Base-by-base conservation (phyloP, 306 rosid genomes). In the Sindora glabra region DNA sequence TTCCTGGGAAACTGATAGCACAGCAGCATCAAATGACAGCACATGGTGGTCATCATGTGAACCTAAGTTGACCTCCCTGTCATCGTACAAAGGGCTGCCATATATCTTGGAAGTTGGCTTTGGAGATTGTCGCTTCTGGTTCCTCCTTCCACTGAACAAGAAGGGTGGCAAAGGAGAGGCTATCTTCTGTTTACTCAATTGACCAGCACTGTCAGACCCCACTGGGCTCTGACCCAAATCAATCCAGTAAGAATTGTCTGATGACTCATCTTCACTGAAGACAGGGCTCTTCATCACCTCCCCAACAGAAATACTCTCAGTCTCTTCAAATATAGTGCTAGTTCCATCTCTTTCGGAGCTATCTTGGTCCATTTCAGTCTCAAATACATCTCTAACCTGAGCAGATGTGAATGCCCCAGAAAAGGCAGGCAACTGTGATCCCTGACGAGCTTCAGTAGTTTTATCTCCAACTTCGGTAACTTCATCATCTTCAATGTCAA, bases 231-330 rank as follows among this genome's bases (percentile, higher is more conserved):
- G 98, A 52, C 98, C 96, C 86, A 91, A 79, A 83, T 88, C 98
- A 45, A 91, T 91, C 96, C 96, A 91, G 70, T 52, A 74, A 0
- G 98, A 91, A 67, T 91, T 87, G 61, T 88, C 98, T 0, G 96
- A 88, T 2, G 98, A 91, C 72, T 83, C 98, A 1, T 91, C 98
- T 74, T 91, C 98, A 41, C 96, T 91, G 80, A 91, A 91, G 6
- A 87, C 88, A 3, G 98, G 98, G 80, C 98, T 91, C 79, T 85
- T 91, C 89, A 91, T 91, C 73, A 91, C 77, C 58, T 91, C 98
- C 56, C 98, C 98, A 45, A 87, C 84, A 21, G 96, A 90, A 50
- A 90, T 14, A 71, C 89, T 88, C 73, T 88, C 98, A 0, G 88
- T 71, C 71, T 91, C 98, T 67, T 91, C 98, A 77, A 91, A 85